Evolutionary conservation across 441 rosid species (phyloP).

Genomic region (Gossypium lobatum): DNA sequence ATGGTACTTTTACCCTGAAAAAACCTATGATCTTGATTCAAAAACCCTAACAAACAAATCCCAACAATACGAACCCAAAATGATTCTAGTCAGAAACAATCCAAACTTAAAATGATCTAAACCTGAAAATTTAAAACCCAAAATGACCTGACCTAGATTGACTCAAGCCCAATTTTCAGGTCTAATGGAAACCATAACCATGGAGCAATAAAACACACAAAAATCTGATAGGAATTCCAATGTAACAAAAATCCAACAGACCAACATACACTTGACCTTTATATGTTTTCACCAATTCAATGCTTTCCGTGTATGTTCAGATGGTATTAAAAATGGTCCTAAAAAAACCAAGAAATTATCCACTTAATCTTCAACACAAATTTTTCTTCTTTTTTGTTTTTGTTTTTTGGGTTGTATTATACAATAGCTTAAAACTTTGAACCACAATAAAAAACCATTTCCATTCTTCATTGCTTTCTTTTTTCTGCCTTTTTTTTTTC

Average conservation of each 20-base stretch:
- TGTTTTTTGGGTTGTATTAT: neutral
- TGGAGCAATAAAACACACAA: neutral
- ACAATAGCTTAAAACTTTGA: slow-evolving; percentile 4
- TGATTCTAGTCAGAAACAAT: too few species aligned
- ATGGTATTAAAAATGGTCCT: neutral
- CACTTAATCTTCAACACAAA: neutral
- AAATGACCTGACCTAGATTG: too few species aligned
- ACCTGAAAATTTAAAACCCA: too few species aligned
- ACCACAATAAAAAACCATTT: neutral
- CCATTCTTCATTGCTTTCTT: neutral
- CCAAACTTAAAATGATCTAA: too few species aligned
- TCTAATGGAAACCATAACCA: neutral
- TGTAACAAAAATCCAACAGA: neutral
- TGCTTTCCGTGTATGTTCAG: neutral
- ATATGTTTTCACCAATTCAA: neutral
- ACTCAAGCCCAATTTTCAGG: too few species aligned
- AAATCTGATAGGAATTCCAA: neutral
- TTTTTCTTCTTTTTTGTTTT: neutral
- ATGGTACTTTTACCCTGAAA: too few species aligned
- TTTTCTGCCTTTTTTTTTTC: neutral
- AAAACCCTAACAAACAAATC: too few species aligned
- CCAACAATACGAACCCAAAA: too few species aligned
- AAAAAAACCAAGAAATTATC: neutral
- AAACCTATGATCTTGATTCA: too few species aligned
- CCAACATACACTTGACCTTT: neutral